phyloP scores from a whole-genome alignment of 192 early-diverging fungal genomes.

The Chytriomyces hyalinus region DNA sequence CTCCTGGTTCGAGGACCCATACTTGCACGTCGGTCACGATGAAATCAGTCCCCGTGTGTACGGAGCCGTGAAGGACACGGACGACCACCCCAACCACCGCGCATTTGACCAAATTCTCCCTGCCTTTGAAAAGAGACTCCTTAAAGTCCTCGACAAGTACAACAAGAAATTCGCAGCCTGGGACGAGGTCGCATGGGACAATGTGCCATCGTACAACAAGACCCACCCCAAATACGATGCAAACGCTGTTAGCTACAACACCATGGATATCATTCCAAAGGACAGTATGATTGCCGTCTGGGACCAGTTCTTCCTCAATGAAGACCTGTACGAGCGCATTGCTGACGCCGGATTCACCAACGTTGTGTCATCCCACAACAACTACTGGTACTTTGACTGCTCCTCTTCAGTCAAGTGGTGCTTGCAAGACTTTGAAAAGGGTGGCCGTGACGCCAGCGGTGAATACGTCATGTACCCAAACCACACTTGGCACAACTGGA shows the following conservation, averaged over 20 bases:
- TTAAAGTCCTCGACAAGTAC: background rate
- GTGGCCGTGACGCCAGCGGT: background rate
- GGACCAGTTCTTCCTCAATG: background rate
- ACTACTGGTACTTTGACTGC: constrained; percentile 29
- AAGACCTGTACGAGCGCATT: background rate
- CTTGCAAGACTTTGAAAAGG: background rate
- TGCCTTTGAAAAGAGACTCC: constrained; percentile 5
- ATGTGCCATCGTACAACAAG: constrained; percentile 41
- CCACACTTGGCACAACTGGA: constrained; percentile 24
- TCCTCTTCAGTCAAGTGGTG: constrained; percentile 17
- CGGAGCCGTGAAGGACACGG: background rate
- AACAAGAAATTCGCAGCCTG: constrained; percentile 29
- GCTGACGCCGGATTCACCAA: constrained; percentile 3
- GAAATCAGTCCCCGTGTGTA: constrained; percentile 37
- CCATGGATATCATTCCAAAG: constrained; percentile 1
- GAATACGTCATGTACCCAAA: constrained; percentile 39
- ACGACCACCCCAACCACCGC: background rate
- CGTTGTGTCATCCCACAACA: background rate
- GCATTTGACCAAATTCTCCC: background rate
- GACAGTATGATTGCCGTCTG: background rate
- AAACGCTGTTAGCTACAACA: background rate
- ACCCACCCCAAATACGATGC: constrained; percentile 46
- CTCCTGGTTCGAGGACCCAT: constrained; percentile 69
- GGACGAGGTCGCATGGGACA: constrained; percentile 23
- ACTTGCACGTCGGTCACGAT: constrained; percentile 71